Evolutionary conservation across 148 eudicot species (phyloP).

Genomic region (Amaranthus hypochondriacus): DNA sequence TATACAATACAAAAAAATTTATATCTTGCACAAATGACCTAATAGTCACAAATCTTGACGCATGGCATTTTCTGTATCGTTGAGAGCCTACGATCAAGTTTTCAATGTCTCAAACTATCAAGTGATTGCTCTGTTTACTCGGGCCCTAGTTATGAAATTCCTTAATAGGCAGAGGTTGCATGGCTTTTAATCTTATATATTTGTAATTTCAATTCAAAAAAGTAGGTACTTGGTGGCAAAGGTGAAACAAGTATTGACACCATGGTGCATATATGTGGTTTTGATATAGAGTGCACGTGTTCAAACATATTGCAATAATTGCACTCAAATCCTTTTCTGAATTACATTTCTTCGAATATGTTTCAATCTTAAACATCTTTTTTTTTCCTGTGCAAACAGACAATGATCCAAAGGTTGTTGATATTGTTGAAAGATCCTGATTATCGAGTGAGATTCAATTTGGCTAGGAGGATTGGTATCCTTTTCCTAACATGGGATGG

Average conservation of each 20-base stretch:
- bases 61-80: too few species aligned
- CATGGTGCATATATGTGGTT: not conserved
- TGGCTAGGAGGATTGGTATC: conserved; percentile 77
- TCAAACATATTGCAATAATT: not conserved
- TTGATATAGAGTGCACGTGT: not conserved
- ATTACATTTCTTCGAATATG: not conserved
- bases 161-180: too few species aligned
- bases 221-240: not conserved
- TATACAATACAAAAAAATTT: too few species aligned
- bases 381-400: conserved; percentile 33
- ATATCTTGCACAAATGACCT: too few species aligned
- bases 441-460: conserved; percentile 69
- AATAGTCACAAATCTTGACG: too few species aligned
- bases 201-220: not conserved
- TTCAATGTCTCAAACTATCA: too few species aligned
- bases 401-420: conserved; percentile 78
- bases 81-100: too few species aligned
- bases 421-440: conserved; percentile 79
- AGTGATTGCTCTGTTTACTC: too few species aligned
- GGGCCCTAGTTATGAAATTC: too few species aligned
- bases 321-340: not conserved
- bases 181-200: not conserved
- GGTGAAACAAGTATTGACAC: not conserved
- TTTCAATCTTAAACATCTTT: not conserved
- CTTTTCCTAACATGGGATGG: conserved; percentile 99